Base-by-base conservation (phyloP, 495 filamentous ascomycete genomes). In the Penicillium steckii region DNA sequence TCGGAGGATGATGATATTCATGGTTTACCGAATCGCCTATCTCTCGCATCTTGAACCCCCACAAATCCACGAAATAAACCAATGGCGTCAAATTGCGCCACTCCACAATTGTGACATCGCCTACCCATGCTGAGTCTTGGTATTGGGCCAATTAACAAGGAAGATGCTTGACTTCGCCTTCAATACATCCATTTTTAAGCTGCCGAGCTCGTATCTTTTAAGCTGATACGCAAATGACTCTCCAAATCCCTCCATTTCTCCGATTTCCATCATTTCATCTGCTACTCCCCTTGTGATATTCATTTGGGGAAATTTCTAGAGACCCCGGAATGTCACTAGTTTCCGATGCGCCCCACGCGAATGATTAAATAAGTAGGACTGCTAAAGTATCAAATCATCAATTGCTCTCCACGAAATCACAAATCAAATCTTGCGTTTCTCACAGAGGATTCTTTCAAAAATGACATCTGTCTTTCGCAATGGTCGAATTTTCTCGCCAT, bases 391-490 rank as follows among this genome's bases (percentile, higher is more conserved):
- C 35, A 43, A 37, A 6, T 35, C n/a, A 18, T 52, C 24, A 24
- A 27, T 46, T 44, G 9, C n/a, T 18, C 27, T n/a, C n/a, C n/a
- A n/a, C 8, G 32, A 8, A 17, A 5, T 17, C 24, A 1, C 37
- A 17, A 8, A 33, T 48, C 8, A 38, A 24, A n/a, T n/a, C n/a
- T n/a, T n/a, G n/a, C n/a, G n/a, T n/a, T n/a, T n/a, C n/a, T 21
- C n/a, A 17, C n/a, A 48, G 3, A 26, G 12, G 7, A 1, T 8
- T n/a, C 24, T 10, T 32, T 10, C n/a, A 15, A 15, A 13, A 6
- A 78, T 75, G 72, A 58, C 67, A 6, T 67, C 67, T 15, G 33
- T 78, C 33, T 77, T 79, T 52, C 63, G 65, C 19, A 79, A 78
- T 42, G 77, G 69, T 4, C 73, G 67, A 6, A 69, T 80, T 47